These are phyloP conservation scores for Dactylorhiza incarnata DNA, from an alignment of 106 monocot genomes.

Conservation along the genomic window DNA sequence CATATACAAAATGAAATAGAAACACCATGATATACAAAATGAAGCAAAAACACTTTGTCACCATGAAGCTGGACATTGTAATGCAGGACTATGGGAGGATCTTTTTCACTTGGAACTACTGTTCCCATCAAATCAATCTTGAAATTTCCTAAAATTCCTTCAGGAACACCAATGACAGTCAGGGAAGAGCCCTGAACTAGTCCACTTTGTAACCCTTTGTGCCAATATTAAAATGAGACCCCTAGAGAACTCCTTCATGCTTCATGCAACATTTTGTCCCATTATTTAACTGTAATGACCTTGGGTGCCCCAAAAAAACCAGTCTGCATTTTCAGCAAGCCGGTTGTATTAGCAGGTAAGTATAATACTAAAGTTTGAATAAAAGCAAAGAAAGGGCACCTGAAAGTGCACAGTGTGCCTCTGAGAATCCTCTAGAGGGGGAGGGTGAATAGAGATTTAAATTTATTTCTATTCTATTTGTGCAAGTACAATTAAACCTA, in stretches of 20 bases:
- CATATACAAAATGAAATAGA: too few species aligned
- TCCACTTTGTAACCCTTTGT: constrained; percentile 77
- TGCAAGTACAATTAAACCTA: too few species aligned
- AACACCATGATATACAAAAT: too few species aligned
- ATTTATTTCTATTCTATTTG: too few species aligned
- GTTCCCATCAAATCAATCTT: constrained; percentile 69
- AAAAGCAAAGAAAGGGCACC: too few species aligned
- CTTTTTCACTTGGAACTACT: constrained; percentile 73
- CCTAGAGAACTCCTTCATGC: constrained; percentile 48
- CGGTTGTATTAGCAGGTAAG: too few species aligned
- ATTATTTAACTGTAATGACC: not conserved
- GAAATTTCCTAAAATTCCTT: constrained; percentile 72
- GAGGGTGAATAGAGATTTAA: too few species aligned
- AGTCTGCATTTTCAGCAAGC: constrained; percentile 1
- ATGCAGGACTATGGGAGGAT: constrained; percentile 81
- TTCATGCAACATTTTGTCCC: constrained; percentile 8
- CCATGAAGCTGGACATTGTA: constrained; percentile 85
- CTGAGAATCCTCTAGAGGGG: too few species aligned
- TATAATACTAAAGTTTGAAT: too few species aligned
- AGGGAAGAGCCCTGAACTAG: constrained; percentile 89
- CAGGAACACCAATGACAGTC: constrained; percentile 80
- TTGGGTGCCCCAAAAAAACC: not conserved
- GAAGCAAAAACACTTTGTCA: too few species aligned
- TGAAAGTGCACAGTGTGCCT: too few species aligned
- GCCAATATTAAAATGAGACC: constrained; percentile 31